phyloP scores from a whole-genome alignment of 441 rosid species.

The Raphanus hybrid region DNA sequence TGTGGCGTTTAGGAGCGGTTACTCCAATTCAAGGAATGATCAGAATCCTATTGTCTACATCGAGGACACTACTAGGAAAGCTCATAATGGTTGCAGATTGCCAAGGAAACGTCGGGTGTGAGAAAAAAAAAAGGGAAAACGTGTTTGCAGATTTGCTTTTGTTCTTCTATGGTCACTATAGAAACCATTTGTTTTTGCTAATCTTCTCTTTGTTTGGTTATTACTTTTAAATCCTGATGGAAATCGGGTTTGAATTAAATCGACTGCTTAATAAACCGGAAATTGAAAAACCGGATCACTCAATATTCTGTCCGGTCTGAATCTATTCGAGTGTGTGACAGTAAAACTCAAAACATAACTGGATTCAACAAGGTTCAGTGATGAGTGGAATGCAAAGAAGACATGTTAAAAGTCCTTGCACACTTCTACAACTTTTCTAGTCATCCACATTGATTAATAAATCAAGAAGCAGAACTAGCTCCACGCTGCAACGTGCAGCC shows the following conservation, averaged over 20 bases:
- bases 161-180: conserved; percentile 3
- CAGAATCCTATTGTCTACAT: conserved; percentile 64
- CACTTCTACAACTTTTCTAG: background rate
- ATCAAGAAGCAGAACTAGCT: background rate
- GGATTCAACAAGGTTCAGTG: background rate
- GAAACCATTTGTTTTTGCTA: conserved; percentile 8
- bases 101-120: conserved; percentile 76
- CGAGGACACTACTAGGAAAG: conserved; percentile 76
- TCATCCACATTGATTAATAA: background rate
- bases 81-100: conserved; percentile 89
- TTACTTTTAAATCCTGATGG: background rate
- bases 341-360: background rate
- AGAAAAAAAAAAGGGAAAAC: background rate
- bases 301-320: background rate
- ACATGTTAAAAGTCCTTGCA: background rate
- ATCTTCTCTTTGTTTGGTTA: conserved; percentile 1
- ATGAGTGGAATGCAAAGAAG: background rate
- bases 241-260: background rate
- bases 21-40: conserved; percentile 51
- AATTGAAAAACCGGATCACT: background rate
- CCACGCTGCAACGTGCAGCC: background rate
- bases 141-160: conserved; percentile 8
- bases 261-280: conserved; percentile 7
- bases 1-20: conserved; percentile 78
- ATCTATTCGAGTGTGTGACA: background rate